Evolutionary conservation across 148 eudicot genomes (phyloP).

Genomic region (Chenopodium suecicum): DNA sequence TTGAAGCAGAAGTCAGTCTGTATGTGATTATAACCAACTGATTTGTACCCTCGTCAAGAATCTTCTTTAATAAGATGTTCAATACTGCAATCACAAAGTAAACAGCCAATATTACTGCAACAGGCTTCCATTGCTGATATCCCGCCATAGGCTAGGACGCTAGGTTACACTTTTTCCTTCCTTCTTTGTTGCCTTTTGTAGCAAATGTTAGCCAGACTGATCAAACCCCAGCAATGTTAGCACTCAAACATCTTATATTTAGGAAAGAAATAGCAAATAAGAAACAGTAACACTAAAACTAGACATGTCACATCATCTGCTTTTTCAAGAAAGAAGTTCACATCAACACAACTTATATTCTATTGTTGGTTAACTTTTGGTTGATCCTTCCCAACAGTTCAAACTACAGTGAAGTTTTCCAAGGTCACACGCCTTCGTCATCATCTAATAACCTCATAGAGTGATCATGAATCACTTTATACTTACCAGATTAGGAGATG

Average conservation of each 20-base stretch:
- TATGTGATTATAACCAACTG: constrained; percentile 42
- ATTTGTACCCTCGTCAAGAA: constrained; percentile 39
- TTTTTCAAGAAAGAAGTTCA: constrained; percentile 8
- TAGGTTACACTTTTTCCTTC: background rate
- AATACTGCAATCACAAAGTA: constrained; percentile 43
- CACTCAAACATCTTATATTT: background rate
- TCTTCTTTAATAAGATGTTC: constrained; percentile 55
- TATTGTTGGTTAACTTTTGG: constrained; percentile 3
- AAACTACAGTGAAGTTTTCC: background rate
- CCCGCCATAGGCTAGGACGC: constrained; percentile 18
- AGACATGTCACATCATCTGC: constrained; percentile 20
- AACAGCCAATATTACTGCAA: constrained; percentile 40
- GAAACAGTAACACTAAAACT: constrained; percentile 11
- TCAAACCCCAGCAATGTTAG: constrained; percentile 10
- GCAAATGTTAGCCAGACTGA: background rate
- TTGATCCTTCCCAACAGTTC: constrained; percentile 11
- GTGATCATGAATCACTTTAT: background rate
- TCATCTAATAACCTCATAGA: background rate
- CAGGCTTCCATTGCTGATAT: constrained; percentile 39
- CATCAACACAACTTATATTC: constrained; percentile 2
- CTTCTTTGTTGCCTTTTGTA: background rate
- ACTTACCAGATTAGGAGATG: constrained; percentile 1
- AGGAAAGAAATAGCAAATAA: background rate
- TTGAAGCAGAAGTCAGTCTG: constrained; percentile 40
- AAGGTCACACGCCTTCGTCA: constrained; percentile 15